Evolutionary conservation across 164 flowering plant species (phyloP), one percentile per base, ranked within the genome.

Genomic region (Hamamelis virginiana): DNA sequence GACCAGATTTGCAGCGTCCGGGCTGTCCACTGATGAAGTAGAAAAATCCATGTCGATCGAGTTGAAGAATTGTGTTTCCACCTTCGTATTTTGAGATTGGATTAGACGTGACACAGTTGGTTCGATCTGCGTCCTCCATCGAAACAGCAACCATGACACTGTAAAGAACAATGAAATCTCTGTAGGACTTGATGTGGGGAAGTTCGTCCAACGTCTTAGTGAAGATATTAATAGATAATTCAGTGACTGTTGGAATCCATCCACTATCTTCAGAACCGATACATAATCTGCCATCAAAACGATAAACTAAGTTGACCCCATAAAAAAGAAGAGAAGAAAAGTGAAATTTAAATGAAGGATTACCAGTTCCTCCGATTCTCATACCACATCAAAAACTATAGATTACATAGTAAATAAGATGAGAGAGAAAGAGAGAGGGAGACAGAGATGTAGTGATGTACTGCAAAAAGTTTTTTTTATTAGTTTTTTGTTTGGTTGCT

Each of bases 1-100:
- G 87, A 1, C 89, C 89, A 3, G 73, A 59, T 27, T 53, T 22
- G 75, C 91, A 87, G 68, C 80, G 83, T 22, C 57, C 82, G 3
- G 78, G 67, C 27, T 67, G 25, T 16, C 92, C 92, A 55, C 81
- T 82, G 57, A 86, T 77, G 86, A 88, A 86, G 70, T 77, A 88
- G 75, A 86, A 85, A 48, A 73, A 75, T 0, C 90, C 90, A 21
- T 81, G 79, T 8, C 76, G 84, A 62, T 82, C 77, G 50, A 88
- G 77, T 48, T 61, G 64, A 62, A 80, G 79, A 14, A 68, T 23
- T 0, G 90, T 82, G 55, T 76, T 66, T 9, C 89, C 89, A 25
- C 81, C 87, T 0, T 81, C 72, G 19, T 72, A 70, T 51, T 72
- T 70, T 14, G 28, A 41, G 5, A 82, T 60, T 0, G 93, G 86